phyloP scores from a whole-genome alignment of 352 stramenopile species.

The Phytophthora foliorum region DNA sequence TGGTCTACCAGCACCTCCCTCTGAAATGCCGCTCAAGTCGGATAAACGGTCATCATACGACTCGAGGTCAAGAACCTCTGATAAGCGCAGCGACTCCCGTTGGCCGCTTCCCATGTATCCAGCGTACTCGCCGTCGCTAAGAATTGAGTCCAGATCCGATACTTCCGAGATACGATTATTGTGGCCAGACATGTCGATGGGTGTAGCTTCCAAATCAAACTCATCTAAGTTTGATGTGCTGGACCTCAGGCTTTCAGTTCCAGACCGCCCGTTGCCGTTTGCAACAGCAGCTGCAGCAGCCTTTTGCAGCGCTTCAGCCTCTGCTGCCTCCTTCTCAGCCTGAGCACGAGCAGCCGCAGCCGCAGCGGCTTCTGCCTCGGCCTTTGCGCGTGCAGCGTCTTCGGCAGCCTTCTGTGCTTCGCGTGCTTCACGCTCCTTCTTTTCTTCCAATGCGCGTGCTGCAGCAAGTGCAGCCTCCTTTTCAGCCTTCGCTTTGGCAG shows the following conservation, averaged over 20 bases:
- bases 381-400: constrained; percentile 49
- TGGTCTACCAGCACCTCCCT: constrained; percentile 43
- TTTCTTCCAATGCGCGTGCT: constrained; percentile 52
- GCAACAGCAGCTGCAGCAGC: constrained; percentile 41
- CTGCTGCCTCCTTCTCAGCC: constrained; percentile 43
- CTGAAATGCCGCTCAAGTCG: constrained; percentile 67
- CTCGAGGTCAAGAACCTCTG: constrained; percentile 83
- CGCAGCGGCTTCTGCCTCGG: constrained; percentile 40
- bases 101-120: constrained; percentile 57
- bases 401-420: constrained; percentile 43
- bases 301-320: constrained; percentile 38
- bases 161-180: constrained; percentile 70
- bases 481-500: constrained; percentile 56
- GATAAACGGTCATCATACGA: constrained; percentile 64
- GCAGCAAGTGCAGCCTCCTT: constrained; percentile 62
- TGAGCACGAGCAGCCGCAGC: constrained; percentile 34
- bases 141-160: constrained; percentile 71
- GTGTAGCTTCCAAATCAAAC: constrained; percentile 72
- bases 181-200: constrained; percentile 42
- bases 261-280: constrained; percentile 35
- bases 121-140: constrained; percentile 72
- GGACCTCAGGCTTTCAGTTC: constrained; percentile 39
- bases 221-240: constrained; percentile 66
- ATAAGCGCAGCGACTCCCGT: constrained; percentile 77
- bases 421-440: constrained; percentile 51